phyloP scores from a whole-genome alignment of 805 yeast species.

The Pichia nanzhaoensis region DNA sequence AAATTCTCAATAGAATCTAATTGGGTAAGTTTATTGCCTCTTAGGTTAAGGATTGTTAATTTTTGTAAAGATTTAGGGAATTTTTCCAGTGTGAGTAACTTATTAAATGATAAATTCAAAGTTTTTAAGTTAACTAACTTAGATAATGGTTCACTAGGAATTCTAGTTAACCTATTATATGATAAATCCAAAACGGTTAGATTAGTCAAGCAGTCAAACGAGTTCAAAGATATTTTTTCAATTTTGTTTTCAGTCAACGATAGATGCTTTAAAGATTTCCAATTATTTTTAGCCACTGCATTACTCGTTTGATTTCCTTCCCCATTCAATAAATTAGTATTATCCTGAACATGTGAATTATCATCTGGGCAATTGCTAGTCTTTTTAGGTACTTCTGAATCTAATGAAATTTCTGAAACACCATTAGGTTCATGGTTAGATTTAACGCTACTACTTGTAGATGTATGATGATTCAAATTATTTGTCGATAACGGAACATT shows the following conservation, averaged over 20 bases:
- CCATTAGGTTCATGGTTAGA: not conserved
- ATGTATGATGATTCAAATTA: not conserved
- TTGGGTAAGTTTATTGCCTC: constrained; percentile 39
- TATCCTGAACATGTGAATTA: not conserved
- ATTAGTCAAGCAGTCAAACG: constrained; percentile 28
- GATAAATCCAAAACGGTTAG: constrained; percentile 47
- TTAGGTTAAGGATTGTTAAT: constrained; percentile 42
- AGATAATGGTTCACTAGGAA: constrained; percentile 47
- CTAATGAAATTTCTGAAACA: not conserved
- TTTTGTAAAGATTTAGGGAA: constrained; percentile 36
- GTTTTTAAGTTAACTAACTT: constrained; percentile 43
- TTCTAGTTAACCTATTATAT: constrained; percentile 39
- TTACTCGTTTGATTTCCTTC: not conserved
- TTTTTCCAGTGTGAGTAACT: constrained; percentile 27
- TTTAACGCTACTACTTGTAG: not conserved
- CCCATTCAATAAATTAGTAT: not conserved
- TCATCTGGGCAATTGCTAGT: not conserved
- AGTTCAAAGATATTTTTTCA: constrained; percentile 24
- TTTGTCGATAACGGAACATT: too few species aligned
- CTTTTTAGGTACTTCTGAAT: not conserved
- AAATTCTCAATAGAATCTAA: constrained; percentile 42
- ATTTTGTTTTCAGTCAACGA: constrained; percentile 36
- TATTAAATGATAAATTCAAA: constrained; percentile 46
- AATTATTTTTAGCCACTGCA: constrained; percentile 13
- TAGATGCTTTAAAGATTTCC: constrained; percentile 36